Base-by-base conservation (phyloP, 2,329 filamentous ascomycete species). In the Diaporthe citrichinensis region DNA sequence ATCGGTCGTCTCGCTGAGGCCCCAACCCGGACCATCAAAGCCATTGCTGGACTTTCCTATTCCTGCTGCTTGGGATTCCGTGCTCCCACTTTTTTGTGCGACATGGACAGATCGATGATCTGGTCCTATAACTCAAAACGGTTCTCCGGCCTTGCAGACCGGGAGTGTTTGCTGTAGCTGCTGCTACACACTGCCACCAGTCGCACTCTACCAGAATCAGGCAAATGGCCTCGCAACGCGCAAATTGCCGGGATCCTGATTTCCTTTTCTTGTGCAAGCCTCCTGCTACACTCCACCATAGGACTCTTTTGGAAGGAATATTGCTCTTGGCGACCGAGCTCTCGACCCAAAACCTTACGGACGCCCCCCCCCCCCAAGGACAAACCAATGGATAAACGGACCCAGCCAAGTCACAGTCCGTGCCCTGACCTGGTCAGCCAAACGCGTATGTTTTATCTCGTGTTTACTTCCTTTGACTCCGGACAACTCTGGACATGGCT, bases 391-490 rank as follows among this genome's bases (percentile, higher is more conserved):
- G 58, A 65, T n/a, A 17, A 44, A 51, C 15, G 58, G 58, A 57
- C 46, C 71, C 51, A 17, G 36, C 58, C 71, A 65, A 73, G 71
- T 73, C 71, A 73, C 58, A 36, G 36, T 44, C 71, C 71, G 23
- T 73, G 58, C 46, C 25, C 59, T 65, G 71, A 73, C 36, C 62
- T 65, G 71, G 49, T 73, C 49, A 55, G 58, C 51, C 61, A 61
- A 73, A 71, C 44, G 76, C 73, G 76, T 77, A 77, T 77, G 76
- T 76, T 58, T 74, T 71, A 36, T 59, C 55, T 71, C 41, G 71
- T 61, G 44, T 71, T 69, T 28, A 71, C 36, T 57, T 71, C 23
- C 61, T 73, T 62, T 75, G 65, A 55, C n/a, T 69, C 65, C 49
- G 65, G 65, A 55, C 65, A 53, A 23, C 65, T 69, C 65, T 69